phyloP scores from a whole-genome alignment of 345 rosid species.

The Xanthoceras sorbifolium region DNA sequence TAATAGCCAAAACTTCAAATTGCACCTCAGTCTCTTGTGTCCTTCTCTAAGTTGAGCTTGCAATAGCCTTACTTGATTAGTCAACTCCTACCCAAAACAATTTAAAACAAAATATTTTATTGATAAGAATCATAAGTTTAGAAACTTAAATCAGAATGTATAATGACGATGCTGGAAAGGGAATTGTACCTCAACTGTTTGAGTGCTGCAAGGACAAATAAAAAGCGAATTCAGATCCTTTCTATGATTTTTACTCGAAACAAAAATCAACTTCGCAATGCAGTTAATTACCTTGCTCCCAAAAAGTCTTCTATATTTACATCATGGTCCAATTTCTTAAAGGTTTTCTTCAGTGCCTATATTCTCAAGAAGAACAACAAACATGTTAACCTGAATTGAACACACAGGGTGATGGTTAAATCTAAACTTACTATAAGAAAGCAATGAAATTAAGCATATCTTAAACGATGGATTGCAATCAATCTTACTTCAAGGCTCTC shows the following conservation, averaged over 20 bases:
- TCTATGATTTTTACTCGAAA: conserved; percentile 5
- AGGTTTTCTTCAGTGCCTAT: conserved; percentile 86
- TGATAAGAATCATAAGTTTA: conserved; percentile 3
- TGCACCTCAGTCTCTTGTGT: conserved; percentile 80
- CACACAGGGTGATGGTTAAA: not conserved
- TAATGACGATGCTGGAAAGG: not conserved
- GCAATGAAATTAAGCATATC: conserved; percentile 1
- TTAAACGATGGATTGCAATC: conserved; percentile 11
- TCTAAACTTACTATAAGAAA: conserved; percentile 21
- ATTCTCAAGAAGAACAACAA: conserved; percentile 35
- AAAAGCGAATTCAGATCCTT: conserved; percentile 32
- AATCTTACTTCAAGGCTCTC: conserved; percentile 91
- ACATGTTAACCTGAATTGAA: conserved; percentile 19
- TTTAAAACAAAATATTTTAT: conserved; percentile 22
- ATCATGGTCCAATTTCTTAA: conserved; percentile 91
- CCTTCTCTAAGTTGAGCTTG: conserved; percentile 65
- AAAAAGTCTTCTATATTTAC: conserved; percentile 79
- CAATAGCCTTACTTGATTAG: conserved; percentile 57
- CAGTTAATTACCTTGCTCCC: conserved; percentile 59
- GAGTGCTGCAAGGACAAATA: conserved; percentile 52
- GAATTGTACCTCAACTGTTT: conserved; percentile 67
- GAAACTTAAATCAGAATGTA: conserved; percentile 18
- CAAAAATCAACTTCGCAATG: conserved; percentile 13
- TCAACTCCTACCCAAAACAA: conserved; percentile 56
- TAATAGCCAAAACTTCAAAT: conserved; percentile 26